Conservation (phyloP, 345 rosid species). For the Barbarea vulgaris region DNA sequence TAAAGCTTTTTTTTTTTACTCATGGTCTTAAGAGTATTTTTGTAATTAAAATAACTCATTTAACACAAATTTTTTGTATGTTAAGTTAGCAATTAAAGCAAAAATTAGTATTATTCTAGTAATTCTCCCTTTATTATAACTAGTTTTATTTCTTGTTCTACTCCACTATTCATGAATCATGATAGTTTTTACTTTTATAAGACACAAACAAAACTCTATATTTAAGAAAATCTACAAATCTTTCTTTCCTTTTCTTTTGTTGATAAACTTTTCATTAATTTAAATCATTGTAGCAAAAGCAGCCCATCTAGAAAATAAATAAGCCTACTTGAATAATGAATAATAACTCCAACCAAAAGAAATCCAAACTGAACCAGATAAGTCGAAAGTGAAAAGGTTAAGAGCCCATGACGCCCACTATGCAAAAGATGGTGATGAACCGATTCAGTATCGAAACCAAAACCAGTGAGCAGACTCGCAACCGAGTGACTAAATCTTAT, state of each 20-base stretch:
- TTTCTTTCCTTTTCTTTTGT: too few species aligned
- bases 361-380: background rate
- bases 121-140: too few species aligned
- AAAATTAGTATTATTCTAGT: too few species aligned
- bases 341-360: background rate
- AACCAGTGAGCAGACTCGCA: background rate
- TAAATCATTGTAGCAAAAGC: background rate
- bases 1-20: too few species aligned
- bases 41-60: too few species aligned
- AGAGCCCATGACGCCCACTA: background rate
- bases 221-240: background rate
- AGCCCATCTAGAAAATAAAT: background rate
- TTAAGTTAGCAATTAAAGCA: too few species aligned
- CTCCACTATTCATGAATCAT: background rate
- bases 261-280: background rate
- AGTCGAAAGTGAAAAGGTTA: background rate
- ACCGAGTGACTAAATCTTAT: too few species aligned
- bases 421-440: background rate
- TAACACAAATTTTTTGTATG: too few species aligned
- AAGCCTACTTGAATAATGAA: too few species aligned
- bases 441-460: background rate
- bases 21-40: too few species aligned
- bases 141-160: too few species aligned
- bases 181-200: background rate
- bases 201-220: background rate